These are phyloP conservation scores for Aaosphaeria pasadenensis DNA, from an alignment of 2,329 filamentous ascomycete species.

Conservation along the genomic window DNA sequence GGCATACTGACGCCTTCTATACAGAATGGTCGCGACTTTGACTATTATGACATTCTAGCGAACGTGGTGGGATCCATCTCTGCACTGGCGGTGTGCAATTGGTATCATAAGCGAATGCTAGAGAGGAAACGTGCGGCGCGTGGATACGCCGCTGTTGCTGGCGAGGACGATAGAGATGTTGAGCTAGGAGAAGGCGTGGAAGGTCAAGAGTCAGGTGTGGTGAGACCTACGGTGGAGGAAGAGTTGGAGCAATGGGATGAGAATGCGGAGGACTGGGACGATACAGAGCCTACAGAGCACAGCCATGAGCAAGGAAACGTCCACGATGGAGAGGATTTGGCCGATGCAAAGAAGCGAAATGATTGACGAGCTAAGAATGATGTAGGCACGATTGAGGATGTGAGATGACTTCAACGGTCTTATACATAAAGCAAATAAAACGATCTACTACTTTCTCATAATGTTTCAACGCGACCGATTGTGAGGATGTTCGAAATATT, in stretches of 20 bases:
- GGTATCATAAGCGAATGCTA: slow-evolving; percentile 95
- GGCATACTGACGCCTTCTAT: slow-evolving; percentile 8
- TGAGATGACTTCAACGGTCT: neutral
- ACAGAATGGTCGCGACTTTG: slow-evolving; percentile 56
- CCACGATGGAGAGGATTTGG: slow-evolving; percentile 18
- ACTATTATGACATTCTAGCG: slow-evolving; percentile 81
- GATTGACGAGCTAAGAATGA: slow-evolving; percentile 31
- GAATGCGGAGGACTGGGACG: slow-evolving; percentile 69
- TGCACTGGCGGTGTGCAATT: slow-evolving; percentile 72
- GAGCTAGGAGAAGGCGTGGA: slow-evolving; percentile 67
- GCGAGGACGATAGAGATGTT: slow-evolving; percentile 59
- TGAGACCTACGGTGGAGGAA: slow-evolving; percentile 59
- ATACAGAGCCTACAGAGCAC: slow-evolving; percentile 45
- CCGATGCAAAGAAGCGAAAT: slow-evolving; percentile 40
- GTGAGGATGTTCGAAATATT: neutral
- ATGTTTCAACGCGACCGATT: neutral
- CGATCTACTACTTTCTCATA: neutral
- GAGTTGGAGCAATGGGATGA: slow-evolving; percentile 95
- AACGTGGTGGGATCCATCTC: slow-evolving; percentile 77
- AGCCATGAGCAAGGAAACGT: slow-evolving; percentile 13
- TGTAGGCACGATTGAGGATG: neutral
- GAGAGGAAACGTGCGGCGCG: slow-evolving; percentile 76
- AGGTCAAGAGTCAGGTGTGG: slow-evolving; percentile 65
- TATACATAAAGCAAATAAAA: neutral
- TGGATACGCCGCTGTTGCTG: slow-evolving; percentile 68